Evolutionary conservation across 2,329 filamentous ascomycete species (phyloP).

Genomic region (Meredithiella fracta): DNA sequence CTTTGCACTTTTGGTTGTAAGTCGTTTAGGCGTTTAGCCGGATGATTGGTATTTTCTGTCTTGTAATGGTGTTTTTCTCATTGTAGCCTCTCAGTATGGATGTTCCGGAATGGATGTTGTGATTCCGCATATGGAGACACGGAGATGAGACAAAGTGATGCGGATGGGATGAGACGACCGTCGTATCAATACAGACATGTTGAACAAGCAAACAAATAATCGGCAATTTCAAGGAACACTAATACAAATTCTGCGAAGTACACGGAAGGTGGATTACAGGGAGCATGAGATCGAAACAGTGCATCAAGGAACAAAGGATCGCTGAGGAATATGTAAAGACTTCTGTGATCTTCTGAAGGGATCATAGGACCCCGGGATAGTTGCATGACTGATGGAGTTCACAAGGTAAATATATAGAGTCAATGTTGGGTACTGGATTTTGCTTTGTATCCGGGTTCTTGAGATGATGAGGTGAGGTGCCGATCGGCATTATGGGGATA

Average conservation of each 20-base stretch:
- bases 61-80: too few species aligned
- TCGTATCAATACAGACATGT: neutral
- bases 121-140: too few species aligned
- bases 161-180: neutral
- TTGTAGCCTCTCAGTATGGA: too few species aligned
- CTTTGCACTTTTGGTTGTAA: too few species aligned
- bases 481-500: neutral
- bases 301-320: neutral
- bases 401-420: too few species aligned
- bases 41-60: too few species aligned
- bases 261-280: neutral
- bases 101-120: too few species aligned
- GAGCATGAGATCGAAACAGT: neutral
- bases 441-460: neutral
- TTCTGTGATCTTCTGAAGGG: neutral
- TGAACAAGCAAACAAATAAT: too few species aligned
- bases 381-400: neutral
- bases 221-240: neutral
- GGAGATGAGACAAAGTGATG: too few species aligned
- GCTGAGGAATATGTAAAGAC: neutral
- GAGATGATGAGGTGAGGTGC: neutral
- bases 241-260: too few species aligned
- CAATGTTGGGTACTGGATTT: neutral
- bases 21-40: too few species aligned
- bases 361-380: neutral